phyloP scores from a whole-genome alignment of 139 green algal genomes.

The Eudorina sp. region DNA sequence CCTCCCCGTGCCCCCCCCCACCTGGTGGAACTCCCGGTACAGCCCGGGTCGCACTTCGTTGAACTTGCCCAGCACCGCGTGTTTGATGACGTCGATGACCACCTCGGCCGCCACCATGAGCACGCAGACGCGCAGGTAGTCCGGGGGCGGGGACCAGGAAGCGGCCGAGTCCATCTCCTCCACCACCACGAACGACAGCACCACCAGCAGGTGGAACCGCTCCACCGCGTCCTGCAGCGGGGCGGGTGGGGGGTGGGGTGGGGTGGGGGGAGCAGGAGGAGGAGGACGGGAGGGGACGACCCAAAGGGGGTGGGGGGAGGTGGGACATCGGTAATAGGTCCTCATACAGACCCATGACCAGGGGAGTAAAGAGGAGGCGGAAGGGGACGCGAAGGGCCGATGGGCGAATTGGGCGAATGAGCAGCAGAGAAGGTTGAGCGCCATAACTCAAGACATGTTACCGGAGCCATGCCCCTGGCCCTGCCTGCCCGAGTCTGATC shows the following conservation, averaged over 20 bases:
- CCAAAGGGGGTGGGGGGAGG: too few relatives aligned
- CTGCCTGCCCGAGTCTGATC: too few relatives aligned
- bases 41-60: constrained; percentile 88
- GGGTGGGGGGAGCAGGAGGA: neutral
- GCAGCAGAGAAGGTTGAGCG: too few relatives aligned
- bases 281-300: too few relatives aligned
- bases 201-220: constrained; percentile 87
- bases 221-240: constrained; percentile 87
- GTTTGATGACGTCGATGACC: constrained; percentile 91
- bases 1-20: neutral
- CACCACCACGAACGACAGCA: constrained; percentile 86
- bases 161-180: constrained; percentile 82
- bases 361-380: too few relatives aligned
- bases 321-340: too few relatives aligned
- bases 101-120: constrained; percentile 57
- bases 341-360: too few relatives aligned
- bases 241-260: neutral
- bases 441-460: too few relatives aligned
- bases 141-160: constrained; percentile 50
- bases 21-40: constrained; percentile 80
- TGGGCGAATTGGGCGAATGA: too few relatives aligned
- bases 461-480: too few relatives aligned
- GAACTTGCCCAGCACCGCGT: constrained; percentile 93
- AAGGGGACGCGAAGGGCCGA: too few relatives aligned
- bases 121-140: constrained; percentile 62